Base-by-base conservation (phyloP, 768 basidiomycete genomes). In the Trichaptum fuscoviolaceum region DNA sequence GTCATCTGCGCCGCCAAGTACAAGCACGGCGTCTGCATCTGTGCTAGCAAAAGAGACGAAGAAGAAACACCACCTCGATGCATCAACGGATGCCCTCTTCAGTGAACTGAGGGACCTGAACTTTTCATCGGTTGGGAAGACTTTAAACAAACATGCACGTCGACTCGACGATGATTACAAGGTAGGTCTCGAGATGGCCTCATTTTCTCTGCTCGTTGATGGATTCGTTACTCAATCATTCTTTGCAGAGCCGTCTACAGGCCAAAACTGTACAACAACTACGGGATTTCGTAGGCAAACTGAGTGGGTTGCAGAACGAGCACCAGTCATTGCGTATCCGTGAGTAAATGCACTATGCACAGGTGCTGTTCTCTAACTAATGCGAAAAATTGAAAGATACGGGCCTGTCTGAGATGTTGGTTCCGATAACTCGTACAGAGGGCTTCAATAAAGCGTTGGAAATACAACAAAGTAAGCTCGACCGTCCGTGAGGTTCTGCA, bases 101-200 rank as follows among this genome's bases (percentile, higher is more conserved):
- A 82, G 80, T 18, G 94, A 97, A 73, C 77, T 99, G 64, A 83
- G 93, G 67, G 97, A 99, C 74, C 78, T 93, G 64, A 98, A 99
- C 75, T 99, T 99, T 75, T 90, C 95, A 5, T 85, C 89, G 34
- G 88, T 99, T 6, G 96, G 96, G 0, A 87, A 84, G 73, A 85
- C 85, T 73, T 78, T 99, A 63, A 96, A 91, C 71, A 84, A 83
- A 69, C 84, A 92, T 15, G 97, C 97, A 1, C 86, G 85, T 69
- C 83, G 93, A 60, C 78, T 99, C 35, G 95, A 98, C 69, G 92
- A 92, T 67, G 92, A 98, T 72, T 97, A 96, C 77, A 95, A 96
- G 80, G 92, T 90, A 66, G 66, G 78, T 30, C 67, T 35, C 7
- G 35, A 52, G 0, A 27, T 30, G 30, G 8, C 30, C 8, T 30